Evolutionary conservation across 306 rosid genomes (phyloP).

Genomic region (Rosa lucieae): DNA sequence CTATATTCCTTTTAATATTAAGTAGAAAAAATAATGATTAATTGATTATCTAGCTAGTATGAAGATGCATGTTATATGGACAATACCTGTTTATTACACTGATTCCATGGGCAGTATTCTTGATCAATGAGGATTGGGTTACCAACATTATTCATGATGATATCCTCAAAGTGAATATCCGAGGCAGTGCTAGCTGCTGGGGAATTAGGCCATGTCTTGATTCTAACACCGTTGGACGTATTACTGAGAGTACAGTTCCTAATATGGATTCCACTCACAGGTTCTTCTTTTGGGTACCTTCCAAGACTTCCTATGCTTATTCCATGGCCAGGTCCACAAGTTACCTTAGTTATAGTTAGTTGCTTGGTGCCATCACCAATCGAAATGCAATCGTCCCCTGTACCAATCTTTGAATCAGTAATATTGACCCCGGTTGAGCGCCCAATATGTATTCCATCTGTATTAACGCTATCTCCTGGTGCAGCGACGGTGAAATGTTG

Average conservation of each 20-base stretch:
- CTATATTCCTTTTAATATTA: too few relatives aligned
- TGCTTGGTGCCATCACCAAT: conserved; percentile 1
- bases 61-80: neutral
- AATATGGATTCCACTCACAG: neutral
- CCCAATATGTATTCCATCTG: neutral
- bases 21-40: too few relatives aligned
- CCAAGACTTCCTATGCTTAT: conserved; percentile 6
- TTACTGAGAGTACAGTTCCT: neutral
- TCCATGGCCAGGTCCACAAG: neutral
- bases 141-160: neutral
- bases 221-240: neutral
- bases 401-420: neutral
- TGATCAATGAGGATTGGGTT: neutral
- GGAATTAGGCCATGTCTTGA: conserved; percentile 4
- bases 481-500: neutral
- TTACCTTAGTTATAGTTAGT: neutral
- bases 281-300: neutral
- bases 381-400: neutral
- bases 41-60: too few relatives aligned
- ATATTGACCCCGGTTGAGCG: conserved; percentile 4
- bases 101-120: conserved; percentile 2
- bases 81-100: neutral
- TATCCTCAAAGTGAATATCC: conserved; percentile 3
- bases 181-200: neutral
- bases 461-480: neutral